These are phyloP conservation scores for Petunia axillaris DNA, from an alignment of 257 asterid species.

Conservation along the genomic window DNA sequence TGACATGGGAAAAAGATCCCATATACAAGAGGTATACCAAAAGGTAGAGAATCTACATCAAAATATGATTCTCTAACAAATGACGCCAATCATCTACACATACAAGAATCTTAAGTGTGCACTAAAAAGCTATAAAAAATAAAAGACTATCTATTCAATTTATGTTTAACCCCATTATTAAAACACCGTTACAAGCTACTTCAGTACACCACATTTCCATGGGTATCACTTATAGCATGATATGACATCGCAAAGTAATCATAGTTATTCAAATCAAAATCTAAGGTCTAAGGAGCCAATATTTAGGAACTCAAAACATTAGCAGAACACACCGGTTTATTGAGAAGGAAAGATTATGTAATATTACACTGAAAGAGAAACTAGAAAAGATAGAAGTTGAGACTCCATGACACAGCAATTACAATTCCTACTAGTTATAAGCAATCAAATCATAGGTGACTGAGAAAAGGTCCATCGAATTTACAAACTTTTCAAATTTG, in stretches of 20 bases:
- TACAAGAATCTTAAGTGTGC: no score
- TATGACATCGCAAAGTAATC: not conserved
- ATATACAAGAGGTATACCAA: no score
- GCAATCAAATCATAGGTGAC: not conserved
- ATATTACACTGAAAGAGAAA: not conserved
- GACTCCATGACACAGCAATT: not conserved
- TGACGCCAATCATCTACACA: no score
- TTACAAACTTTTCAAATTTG: not conserved
- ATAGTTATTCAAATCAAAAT: not conserved
- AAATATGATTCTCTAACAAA: no score
- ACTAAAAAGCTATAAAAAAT: no score
- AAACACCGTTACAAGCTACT: not conserved
- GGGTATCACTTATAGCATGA: not conserved
- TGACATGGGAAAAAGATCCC: no score
- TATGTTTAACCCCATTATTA: not conserved
- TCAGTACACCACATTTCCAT: constrained; percentile 18
- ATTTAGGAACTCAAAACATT: not conserved
- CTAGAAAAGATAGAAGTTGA: not conserved
- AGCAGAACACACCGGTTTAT: not conserved
- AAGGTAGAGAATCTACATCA: no score
- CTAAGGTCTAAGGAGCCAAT: not conserved
- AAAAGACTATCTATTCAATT: no score
- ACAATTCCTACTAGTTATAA: not conserved
- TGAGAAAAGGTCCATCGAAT: not conserved
- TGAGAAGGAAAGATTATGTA: not conserved